Conservation (phyloP, 2,329 filamentous ascomycete species). For the Ophiostoma ips region DNA sequence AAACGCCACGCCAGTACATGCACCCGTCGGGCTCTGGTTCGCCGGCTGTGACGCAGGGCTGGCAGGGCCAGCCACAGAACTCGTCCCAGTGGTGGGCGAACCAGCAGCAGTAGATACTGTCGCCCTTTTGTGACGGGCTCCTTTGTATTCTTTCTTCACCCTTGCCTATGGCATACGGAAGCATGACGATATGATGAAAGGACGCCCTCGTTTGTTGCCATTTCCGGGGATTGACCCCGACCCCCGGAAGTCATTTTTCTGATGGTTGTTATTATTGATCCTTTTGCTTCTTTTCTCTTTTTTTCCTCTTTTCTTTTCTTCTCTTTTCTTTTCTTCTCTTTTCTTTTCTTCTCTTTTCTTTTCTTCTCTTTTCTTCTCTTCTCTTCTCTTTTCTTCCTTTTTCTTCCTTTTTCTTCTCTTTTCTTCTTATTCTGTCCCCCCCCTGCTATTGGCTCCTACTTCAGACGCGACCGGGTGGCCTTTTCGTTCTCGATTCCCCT, state of each 20-base stretch:
- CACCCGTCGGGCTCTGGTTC: slow-evolving; percentile 41
- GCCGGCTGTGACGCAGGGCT: slow-evolving; percentile 37
- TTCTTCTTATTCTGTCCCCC: neutral
- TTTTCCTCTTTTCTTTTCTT: neutral
- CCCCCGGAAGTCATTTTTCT: too few relatives aligned
- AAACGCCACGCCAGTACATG: slow-evolving; percentile 54
- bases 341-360: too few relatives aligned
- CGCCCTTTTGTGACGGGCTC: neutral
- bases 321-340: neutral
- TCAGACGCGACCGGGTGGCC: neutral
- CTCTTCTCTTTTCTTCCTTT: too few relatives aligned
- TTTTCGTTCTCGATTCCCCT: neutral
- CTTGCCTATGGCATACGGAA: neutral
- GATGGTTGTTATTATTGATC: neutral
- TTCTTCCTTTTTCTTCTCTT: neutral
- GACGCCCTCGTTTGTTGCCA: neutral
- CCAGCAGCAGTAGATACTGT: neutral
- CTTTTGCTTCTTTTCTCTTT: neutral
- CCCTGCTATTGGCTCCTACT: neutral
- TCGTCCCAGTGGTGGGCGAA: neutral
- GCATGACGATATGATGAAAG: neutral
- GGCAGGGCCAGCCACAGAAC: slow-evolving; percentile 35
- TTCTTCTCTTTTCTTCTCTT: too few relatives aligned
- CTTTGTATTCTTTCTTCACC: neutral
- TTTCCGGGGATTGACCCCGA: too few relatives aligned